Evolutionary conservation across 2,329 filamentous ascomycete species (phyloP).

Genomic region (Colletotrichum higginsianum): DNA sequence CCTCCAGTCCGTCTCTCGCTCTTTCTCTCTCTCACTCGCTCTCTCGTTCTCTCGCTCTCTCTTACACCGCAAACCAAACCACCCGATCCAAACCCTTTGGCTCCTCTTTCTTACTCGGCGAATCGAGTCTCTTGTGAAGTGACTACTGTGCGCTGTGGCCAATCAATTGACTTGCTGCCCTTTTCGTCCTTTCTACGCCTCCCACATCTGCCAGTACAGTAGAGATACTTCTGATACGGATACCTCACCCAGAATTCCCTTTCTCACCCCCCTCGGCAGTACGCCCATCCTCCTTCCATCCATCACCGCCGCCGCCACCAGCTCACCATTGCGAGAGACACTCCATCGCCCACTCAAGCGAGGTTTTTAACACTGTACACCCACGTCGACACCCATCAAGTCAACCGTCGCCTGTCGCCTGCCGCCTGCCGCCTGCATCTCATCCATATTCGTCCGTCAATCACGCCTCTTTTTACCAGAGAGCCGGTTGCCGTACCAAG

Average conservation of each 20-base stretch:
- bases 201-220: too few species aligned
- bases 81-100: slow-evolving; percentile 8
- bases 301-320: slow-evolving; percentile 35
- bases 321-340: slow-evolving; percentile 36
- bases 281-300: slow-evolving; percentile 15
- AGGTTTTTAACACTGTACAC: slow-evolving; percentile 11
- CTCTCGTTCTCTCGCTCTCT: not conserved
- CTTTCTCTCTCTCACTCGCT: slow-evolving; percentile 1
- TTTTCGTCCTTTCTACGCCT: not conserved
- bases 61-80: not conserved
- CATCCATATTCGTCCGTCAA: slow-evolving; percentile 24
- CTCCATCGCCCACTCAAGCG: slow-evolving; percentile 33
- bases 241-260: slow-evolving; percentile 28
- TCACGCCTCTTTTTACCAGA: slow-evolving; percentile 38
- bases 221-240: slow-evolving; percentile 31
- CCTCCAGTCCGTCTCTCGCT: not conserved
- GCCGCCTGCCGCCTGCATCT: slow-evolving; percentile 27
- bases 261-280: slow-evolving; percentile 25
- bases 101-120: slow-evolving; percentile 7
- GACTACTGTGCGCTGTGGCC: slow-evolving; percentile 10
- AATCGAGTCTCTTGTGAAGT: slow-evolving; percentile 2
- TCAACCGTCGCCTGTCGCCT: slow-evolving; percentile 34
- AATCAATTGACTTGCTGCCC: slow-evolving; percentile 18
- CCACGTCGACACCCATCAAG: slow-evolving; percentile 33
- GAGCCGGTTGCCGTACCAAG: slow-evolving; percentile 32